Base-by-base conservation (phyloP, 1,284 basidiomycete genomes). In the Apiotrichum laibachii region DNA sequence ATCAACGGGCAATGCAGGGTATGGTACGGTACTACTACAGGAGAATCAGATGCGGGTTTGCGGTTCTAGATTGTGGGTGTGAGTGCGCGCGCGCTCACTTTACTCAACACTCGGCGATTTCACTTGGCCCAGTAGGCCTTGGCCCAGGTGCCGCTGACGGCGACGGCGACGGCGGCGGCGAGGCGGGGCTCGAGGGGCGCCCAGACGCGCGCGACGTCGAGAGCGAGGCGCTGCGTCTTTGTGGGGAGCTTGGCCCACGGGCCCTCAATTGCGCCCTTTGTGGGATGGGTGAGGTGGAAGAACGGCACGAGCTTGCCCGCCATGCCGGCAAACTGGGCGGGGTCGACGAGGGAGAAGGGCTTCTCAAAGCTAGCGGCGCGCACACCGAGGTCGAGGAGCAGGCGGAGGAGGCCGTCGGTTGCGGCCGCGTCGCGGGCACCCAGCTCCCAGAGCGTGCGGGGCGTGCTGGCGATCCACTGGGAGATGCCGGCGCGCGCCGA, bases 391-490 rank as follows among this genome's bases (percentile, higher is more conserved):
- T 64, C 60, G 10, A 72, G 61, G 61, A 69, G 47, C 54, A 68
- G 62, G 19, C 59, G 35, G 57, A 68, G 48, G 56, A 82, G 63
- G 56, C 87, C 86, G 81, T 87, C 85, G 0, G 85, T 85, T 7
- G 82, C 78, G 4, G 72, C 65, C 11, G 83, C 70, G 67, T 89
- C 84, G 51, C 77, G 83, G 16, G 77, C 77, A 1, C 87, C 87
- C 9, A 89, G 76, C 75, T 95, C 91, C 92, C 92, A 95, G 2
- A 95, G 79, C 10, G 82, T 83, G 72, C 85, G 86, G 0, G 91
- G 90, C 42, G 93, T 81, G 62, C 86, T 89, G 33, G 85, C 83
- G 56, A 84, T 56, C 77, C 77, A 79, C 15, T 40, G 40, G 1
- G 33, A 22, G 11, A 77, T 34, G 11, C 61, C 42, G 0, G 53